A percentile compares a stretch with the other conserved stretches of the same genome.
Conservation (phyloP, 352 stramenopile genomes). For the Globisporangium echinulatum region DNA sequence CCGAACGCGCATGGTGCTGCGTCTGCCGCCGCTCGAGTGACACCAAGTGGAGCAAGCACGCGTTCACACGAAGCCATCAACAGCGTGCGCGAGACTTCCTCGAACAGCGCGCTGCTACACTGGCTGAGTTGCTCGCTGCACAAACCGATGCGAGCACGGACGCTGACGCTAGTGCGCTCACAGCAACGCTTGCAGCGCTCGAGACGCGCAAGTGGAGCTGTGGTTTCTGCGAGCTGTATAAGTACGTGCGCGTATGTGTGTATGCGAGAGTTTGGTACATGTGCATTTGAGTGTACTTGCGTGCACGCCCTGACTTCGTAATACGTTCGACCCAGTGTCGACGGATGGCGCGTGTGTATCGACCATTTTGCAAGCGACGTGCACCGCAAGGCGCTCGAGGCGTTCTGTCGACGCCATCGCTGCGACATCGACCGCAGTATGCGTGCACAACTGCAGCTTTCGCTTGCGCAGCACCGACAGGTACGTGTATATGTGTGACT, state of each 20-base stretch:
- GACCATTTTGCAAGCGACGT: constrained; percentile 30
- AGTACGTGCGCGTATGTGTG: constrained; percentile 9
- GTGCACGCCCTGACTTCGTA: not conserved
- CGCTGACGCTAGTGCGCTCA: not conserved
- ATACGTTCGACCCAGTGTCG: not conserved
- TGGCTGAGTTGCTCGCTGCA: constrained; percentile 13
- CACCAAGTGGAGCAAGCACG: constrained; percentile 61
- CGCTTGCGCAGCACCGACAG: constrained; percentile 15
- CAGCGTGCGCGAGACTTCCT: constrained; percentile 35
- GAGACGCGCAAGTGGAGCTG: constrained; percentile 20
- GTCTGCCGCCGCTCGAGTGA: constrained; percentile 56
- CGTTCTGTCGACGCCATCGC: constrained; percentile 49
- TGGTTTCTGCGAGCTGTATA: constrained; percentile 34
- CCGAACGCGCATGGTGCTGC: not conserved
- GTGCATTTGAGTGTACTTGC: not conserved
- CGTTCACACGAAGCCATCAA: constrained; percentile 59
- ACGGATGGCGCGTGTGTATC: constrained; percentile 14
- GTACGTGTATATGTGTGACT: constrained; percentile 13
- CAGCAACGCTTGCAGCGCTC: not conserved
- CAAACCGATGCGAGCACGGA: constrained; percentile 1
- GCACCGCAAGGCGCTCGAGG: constrained; percentile 32
- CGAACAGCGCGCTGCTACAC: constrained; percentile 13
- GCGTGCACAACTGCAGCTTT: constrained; percentile 34
- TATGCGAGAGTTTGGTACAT: not conserved
- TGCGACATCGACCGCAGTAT: constrained; percentile 37